Percentiles rank a stretch among this genome's conserved stretches.
Conservation (phyloP, 139 green algal genomes). For the Chlamydomonas asymmetrica region DNA sequence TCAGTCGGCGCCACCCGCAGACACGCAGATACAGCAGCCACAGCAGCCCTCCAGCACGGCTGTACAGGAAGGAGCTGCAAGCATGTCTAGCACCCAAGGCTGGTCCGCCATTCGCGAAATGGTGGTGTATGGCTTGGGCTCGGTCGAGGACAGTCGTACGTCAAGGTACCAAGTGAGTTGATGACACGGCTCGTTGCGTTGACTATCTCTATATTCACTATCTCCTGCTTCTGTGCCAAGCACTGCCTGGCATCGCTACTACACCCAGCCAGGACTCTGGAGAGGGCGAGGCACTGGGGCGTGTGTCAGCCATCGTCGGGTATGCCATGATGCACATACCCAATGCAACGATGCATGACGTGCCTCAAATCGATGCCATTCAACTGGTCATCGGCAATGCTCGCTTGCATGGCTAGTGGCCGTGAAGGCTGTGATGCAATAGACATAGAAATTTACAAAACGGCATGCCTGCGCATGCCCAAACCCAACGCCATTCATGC, state of each 20-base stretch:
- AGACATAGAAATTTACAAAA: too few relatives aligned
- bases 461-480: too few relatives aligned
- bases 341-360: too few relatives aligned
- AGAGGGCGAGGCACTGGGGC: background rate
- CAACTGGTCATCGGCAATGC: too few relatives aligned
- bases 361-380: too few relatives aligned
- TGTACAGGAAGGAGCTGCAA: background rate
- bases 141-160: slow-evolving; percentile 38
- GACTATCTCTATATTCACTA: background rate
- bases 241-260: background rate
- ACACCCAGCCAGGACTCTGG: too few relatives aligned
- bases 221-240: background rate
- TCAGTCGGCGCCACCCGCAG: background rate
- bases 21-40: background rate
- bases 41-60: background rate
- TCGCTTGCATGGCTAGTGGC: too few relatives aligned
- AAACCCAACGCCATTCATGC: too few relatives aligned
- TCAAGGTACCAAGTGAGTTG: slow-evolving; percentile 33
- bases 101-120: slow-evolving; percentile 16
- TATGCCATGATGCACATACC: background rate
- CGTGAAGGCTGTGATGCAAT: too few relatives aligned
- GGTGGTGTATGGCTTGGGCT: slow-evolving; percentile 63
- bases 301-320: background rate
- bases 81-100: background rate
- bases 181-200: background rate